phyloP scores from a whole-genome alignment of 2,329 filamentous ascomycete species.

The Penicillium vulpinum region DNA sequence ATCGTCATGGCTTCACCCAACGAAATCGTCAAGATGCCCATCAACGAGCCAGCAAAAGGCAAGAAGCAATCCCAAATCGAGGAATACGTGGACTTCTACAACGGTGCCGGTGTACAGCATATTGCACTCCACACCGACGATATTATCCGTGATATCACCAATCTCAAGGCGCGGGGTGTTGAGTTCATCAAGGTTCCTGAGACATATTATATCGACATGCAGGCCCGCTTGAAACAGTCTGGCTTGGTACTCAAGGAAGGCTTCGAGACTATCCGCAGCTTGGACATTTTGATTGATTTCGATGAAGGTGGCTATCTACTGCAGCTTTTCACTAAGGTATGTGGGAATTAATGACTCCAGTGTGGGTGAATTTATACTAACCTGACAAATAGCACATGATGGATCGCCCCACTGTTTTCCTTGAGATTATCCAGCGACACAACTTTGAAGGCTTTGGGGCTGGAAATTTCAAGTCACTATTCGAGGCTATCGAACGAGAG shows the following conservation, averaged over 20 bases:
- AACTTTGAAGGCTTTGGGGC: constrained; percentile 91
- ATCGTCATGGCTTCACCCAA: constrained; percentile 88
- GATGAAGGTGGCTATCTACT: constrained; percentile 85
- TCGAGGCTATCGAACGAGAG: constrained; percentile 93
- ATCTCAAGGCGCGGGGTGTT: constrained; percentile 80
- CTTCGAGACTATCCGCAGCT: constrained; percentile 70
- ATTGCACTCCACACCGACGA: constrained; percentile 81
- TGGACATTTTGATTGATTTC: constrained; percentile 93
- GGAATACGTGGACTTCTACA: constrained; percentile 88
- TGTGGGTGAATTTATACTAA: background rate
- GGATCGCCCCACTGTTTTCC: constrained; percentile 92
- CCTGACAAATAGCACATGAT: constrained; percentile 65
- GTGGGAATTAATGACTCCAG: background rate
- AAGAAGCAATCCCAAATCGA: constrained; percentile 94
- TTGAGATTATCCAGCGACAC: constrained; percentile 93
- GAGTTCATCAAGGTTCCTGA: constrained; percentile 88
- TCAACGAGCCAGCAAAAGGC: constrained; percentile 90
- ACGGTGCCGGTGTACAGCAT: constrained; percentile 87
- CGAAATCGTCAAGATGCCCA: constrained; percentile 93
- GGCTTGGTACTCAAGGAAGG: constrained; percentile 70
- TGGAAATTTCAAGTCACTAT: constrained; percentile 92
- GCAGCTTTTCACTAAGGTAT: constrained; percentile 70
- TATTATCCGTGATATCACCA: constrained; percentile 74
- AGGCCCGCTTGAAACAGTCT: constrained; percentile 65
- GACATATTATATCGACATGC: constrained; percentile 83